Base-by-base conservation (phyloP, 257 asterid genomes). In the Nyctanthes arbortristis region DNA sequence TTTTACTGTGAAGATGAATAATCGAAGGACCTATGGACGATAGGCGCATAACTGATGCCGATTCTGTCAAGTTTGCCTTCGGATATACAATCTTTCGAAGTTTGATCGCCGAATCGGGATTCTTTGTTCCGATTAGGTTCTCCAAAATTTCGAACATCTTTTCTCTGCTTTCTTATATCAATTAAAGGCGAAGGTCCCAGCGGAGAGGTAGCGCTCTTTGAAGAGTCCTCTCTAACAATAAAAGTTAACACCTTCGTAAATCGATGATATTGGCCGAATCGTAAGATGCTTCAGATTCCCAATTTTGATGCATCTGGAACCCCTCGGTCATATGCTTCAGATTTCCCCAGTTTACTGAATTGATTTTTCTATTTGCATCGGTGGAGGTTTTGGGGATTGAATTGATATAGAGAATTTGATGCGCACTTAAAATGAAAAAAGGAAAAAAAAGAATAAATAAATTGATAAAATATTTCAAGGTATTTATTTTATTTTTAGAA, bases 31-130 rank as follows among this genome's bases (percentile, higher is more conserved):
- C 97, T 88, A 91, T 91, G 82, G 94, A 82, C 87, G 87, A 74
- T 68, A 74, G 82, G 97, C 89, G 8, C 22, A 14, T 18, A 3
- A 16, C 40, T 40, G 2, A 77, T 89, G 96, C 93, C 85, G 77
- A 75, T 66, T 81, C 78, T 73, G 82, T 81, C 95, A 91, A 91
- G 97, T 91, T 91, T 91, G 79, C 93, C 87, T 89, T 87, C 96
- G 91, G n/a, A 91, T 4, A 91, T 73, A n/a, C 32, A 52, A 80
- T 54, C 33, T 16, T 32, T 63, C 28, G 93, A 83, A 81, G 25
- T 39, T 78, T 68, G 84, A 75, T 85, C 80, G 66, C 84, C 84
- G 80, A 65, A 2, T 67, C 88, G 86, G 86, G 82, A 60, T 22
- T 1, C 0, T 45, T 18, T 24, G 37, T 59, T 54, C 70, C 77